Conservation (phyloP, 306 rosid genomes). For the Ammopiptanthus mongolicus region DNA sequence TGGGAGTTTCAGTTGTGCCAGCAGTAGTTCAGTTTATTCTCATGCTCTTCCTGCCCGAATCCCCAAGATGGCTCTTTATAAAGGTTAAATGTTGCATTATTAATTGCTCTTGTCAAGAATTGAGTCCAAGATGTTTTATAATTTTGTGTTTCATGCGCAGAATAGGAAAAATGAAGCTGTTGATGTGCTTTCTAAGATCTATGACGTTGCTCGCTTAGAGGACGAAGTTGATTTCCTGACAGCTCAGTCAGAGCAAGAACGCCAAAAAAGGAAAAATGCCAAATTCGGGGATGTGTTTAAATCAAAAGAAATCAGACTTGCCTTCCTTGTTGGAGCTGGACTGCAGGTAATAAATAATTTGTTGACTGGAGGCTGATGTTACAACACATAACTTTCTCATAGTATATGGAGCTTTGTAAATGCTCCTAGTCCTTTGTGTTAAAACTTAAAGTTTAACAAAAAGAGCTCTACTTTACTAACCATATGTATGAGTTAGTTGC, state of each 20-base stretch:
- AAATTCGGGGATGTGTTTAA: constrained; percentile 45
- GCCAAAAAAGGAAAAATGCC: constrained; percentile 28
- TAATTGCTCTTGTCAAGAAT: not conserved
- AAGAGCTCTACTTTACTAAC: not conserved
- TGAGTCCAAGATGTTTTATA: not conserved
- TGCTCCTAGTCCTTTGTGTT: not conserved
- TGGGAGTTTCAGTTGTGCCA: constrained; percentile 80
- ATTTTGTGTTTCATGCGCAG: constrained; percentile 30
- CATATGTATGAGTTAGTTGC: too few relatives aligned
- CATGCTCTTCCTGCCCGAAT: constrained; percentile 82
- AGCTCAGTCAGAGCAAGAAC: constrained; percentile 57
- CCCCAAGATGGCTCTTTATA: constrained; percentile 91
- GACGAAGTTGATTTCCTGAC: constrained; percentile 69
- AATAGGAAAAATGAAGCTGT: constrained; percentile 56
- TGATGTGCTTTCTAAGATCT: constrained; percentile 67
- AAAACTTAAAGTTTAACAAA: not conserved
- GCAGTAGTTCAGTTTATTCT: constrained; percentile 72
- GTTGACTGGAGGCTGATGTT: not conserved
- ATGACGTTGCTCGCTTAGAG: constrained; percentile 56
- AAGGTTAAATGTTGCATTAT: constrained; percentile 32
- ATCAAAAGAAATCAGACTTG: constrained; percentile 62
- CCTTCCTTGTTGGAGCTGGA: constrained; percentile 81
- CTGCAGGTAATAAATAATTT: constrained; percentile 46
- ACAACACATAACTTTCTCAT: not conserved
- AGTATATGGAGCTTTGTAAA: not conserved